These are phyloP conservation scores for Lachnellula subtilissima DNA, from an alignment of 2,329 filamentous ascomycete genomes.

Conservation along the genomic window DNA sequence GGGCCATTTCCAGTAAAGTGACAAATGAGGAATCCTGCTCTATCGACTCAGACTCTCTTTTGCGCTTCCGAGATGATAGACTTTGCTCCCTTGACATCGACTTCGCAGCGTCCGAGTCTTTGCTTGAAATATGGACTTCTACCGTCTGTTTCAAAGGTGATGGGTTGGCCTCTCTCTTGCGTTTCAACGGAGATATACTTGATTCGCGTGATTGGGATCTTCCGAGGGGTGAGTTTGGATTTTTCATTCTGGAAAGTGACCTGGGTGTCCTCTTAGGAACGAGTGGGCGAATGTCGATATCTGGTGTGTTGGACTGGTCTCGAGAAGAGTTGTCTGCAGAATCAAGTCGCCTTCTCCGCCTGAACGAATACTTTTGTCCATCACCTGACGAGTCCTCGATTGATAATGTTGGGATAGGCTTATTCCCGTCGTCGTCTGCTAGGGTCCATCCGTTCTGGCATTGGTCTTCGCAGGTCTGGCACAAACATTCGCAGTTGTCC, in stretches of 20 bases:
- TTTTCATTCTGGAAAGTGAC: conserved; percentile 23
- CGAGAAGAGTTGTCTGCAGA: conserved; percentile 46
- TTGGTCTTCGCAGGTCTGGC: conserved; percentile 74
- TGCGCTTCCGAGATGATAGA: neutral
- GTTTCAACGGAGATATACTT: conserved; percentile 17
- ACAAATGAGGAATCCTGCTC: neutral
- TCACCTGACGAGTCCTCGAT: conserved; percentile 24
- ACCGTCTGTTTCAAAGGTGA: conserved; percentile 2
- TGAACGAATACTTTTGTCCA: conserved; percentile 45
- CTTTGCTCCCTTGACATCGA: neutral
- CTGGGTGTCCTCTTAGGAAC: conserved; percentile 26
- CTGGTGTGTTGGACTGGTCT: conserved; percentile 53
- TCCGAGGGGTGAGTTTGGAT: conserved; percentile 16
- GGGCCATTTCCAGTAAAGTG: neutral
- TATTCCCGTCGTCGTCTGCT: conserved; percentile 40
- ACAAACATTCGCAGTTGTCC: conserved; percentile 92
- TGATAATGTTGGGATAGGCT: conserved; percentile 24
- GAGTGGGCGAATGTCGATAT: conserved; percentile 36
- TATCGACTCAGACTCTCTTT: conserved; percentile 3
- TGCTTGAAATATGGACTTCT: neutral
- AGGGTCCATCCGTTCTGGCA: conserved; percentile 76
- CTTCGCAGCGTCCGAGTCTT: neutral
- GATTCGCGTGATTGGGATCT: conserved; percentile 22
- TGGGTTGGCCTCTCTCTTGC: conserved; percentile 16
- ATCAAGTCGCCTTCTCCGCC: conserved; percentile 44